These are phyloP conservation scores for Leccinum longicurvipes DNA, from an alignment of 768 basidiomycete species.

Conservation along the genomic window DNA sequence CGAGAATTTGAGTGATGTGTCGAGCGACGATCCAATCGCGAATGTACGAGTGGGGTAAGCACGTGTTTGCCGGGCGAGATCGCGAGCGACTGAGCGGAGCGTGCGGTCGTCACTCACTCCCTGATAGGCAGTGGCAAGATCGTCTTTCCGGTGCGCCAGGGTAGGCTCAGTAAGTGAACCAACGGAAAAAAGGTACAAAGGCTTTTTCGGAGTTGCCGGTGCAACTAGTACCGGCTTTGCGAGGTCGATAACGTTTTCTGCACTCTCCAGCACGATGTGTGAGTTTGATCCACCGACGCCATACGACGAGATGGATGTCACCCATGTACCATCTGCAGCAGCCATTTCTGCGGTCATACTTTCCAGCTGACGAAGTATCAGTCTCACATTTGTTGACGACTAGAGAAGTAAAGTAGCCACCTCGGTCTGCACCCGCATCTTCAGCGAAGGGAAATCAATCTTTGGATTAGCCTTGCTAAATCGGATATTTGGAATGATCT, in stretches of 20 bases:
- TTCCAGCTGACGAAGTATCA: slow-evolving; percentile 15
- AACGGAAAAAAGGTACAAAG: slow-evolving; percentile 25
- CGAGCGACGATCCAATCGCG: slow-evolving; percentile 22
- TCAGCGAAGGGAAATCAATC: slow-evolving; percentile 22
- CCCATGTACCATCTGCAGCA: slow-evolving; percentile 26
- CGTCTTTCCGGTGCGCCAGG: slow-evolving; percentile 24
- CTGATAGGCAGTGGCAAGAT: slow-evolving; percentile 12
- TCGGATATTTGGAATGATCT: slow-evolving; percentile 27
- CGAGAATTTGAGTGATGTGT: slow-evolving; percentile 30
- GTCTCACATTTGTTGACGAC: background rate
- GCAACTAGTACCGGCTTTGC: slow-evolving; percentile 2
- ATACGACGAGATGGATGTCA: slow-evolving; percentile 33
- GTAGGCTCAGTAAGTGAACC: slow-evolving; percentile 29
- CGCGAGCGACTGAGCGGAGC: slow-evolving; percentile 29
- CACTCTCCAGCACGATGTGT: slow-evolving; percentile 30
- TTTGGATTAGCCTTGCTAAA: slow-evolving; percentile 26
- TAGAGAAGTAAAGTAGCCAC: background rate
- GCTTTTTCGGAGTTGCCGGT: slow-evolving; percentile 5
- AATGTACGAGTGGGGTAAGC: slow-evolving; percentile 28
- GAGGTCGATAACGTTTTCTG: slow-evolving; percentile 13
- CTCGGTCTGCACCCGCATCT: slow-evolving; percentile 27
- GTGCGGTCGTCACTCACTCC: slow-evolving; percentile 19
- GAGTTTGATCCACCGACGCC: slow-evolving; percentile 36
- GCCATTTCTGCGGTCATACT: slow-evolving; percentile 26
- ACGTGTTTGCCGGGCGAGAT: slow-evolving; percentile 28